Evolutionary conservation across 164 flowering plant genomes (phyloP).

Genomic region (Umbilicus rupestris): DNA sequence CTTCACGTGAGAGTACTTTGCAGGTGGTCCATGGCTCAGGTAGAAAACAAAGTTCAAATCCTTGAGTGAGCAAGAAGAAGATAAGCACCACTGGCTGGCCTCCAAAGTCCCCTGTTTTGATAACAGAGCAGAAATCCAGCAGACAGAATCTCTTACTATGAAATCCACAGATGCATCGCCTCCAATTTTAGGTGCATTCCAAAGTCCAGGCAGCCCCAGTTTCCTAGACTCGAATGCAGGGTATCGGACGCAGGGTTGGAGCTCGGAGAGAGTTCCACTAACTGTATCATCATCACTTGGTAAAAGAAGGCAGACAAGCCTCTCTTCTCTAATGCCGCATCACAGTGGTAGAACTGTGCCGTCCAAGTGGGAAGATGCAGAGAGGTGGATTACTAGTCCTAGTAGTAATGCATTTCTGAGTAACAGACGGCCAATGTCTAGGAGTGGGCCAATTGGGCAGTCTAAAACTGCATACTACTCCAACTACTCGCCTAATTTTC

Average conservation of each 20-base stretch:
- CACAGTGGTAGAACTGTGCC: constrained; percentile 48
- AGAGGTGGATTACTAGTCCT: constrained; percentile 70
- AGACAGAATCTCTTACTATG: background rate
- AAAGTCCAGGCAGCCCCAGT: constrained; percentile 5
- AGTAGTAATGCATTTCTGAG: constrained; percentile 13
- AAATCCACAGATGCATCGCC: background rate
- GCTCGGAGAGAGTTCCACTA: constrained; percentile 7
- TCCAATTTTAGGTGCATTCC: background rate
- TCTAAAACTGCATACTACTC: constrained; percentile 17
- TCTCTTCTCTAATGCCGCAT: constrained; percentile 18
- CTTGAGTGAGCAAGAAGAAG: background rate
- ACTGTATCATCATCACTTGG: background rate
- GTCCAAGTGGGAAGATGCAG: constrained; percentile 68
- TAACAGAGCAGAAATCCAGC: background rate
- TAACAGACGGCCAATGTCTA: constrained; percentile 38
- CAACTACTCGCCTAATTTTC: constrained; percentile 21
- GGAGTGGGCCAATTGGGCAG: constrained; percentile 46
- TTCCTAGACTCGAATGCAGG: background rate
- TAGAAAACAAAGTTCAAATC: constrained; percentile 6
- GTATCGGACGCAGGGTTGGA: constrained; percentile 4
- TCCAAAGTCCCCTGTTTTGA: background rate
- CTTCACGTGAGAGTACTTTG: constrained; percentile 3
- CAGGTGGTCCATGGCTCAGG: background rate
- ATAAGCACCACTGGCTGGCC: background rate
- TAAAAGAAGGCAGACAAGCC: constrained; percentile 5